Percentiles rank a stretch among this genome's conserved stretches.
Evolutionary conservation across 352 stramenopile species (phyloP).

Genomic region (Thalassiosira mediterranea): DNA sequence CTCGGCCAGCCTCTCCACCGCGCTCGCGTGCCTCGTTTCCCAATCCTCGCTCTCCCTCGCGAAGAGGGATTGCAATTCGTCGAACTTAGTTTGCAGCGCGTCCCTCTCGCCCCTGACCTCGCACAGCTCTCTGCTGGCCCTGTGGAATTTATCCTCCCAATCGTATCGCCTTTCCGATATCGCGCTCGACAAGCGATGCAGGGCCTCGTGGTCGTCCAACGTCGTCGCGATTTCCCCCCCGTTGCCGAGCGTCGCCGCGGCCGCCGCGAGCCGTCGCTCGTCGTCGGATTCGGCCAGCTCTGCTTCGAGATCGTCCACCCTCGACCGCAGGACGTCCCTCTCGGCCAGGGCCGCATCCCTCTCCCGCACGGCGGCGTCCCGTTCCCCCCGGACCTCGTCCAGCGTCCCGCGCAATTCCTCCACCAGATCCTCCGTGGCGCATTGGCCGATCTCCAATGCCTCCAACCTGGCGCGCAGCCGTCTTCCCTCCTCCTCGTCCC

Average conservation of each 20-base stretch:
- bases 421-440: conserved; percentile 5
- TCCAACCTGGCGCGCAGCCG: conserved; percentile 8
- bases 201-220: too few relatives aligned
- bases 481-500: neutral
- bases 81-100: neutral
- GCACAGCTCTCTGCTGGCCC: neutral
- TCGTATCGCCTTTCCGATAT: neutral
- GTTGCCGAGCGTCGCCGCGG: neutral
- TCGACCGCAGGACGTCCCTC: neutral
- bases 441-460: conserved; percentile 9
- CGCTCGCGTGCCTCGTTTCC: conserved; percentile 4
- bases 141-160: neutral
- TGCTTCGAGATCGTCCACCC: neutral
- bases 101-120: conserved; percentile 3
- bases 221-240: neutral
- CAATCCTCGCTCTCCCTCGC: conserved; percentile 8
- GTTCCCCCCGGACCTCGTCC: neutral
- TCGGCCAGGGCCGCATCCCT: neutral
- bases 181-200: too few relatives aligned
- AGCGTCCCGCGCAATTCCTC: conserved; percentile 1
- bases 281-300: neutral
- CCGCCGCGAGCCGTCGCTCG: neutral
- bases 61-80: neutral
- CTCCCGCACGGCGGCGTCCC: conserved; percentile 6
- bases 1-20: too few relatives aligned